Evolutionary conservation across 352 stramenopile genomes (phyloP), one percentile per base, ranked within the genome.

Genomic region (Pythium scleroteichum): DNA sequence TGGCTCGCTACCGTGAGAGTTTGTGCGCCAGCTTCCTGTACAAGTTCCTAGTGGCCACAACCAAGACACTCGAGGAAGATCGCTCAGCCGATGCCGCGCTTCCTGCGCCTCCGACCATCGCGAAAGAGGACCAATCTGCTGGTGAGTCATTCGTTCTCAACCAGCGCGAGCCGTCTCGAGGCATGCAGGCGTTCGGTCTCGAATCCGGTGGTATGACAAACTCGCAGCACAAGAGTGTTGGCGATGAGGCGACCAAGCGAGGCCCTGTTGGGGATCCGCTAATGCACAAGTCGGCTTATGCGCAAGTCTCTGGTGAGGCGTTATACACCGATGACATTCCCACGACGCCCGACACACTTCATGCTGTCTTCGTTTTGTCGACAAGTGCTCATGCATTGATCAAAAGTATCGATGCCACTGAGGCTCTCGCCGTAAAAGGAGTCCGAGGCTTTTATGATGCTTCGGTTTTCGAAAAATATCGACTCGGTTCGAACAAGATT

Each of bases 301-400:
- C 97, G 20, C 95, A 99, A 72, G 96, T 97, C 32, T 97, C 92
- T 0, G 96, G 96, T 6, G 96, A 98, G 66, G 96, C 96, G 0
- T 47, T 88, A n/a, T 99, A 99, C 76, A 88, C 80, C 0, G 96
- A 98, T 62, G 96, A 99, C 63, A 96, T 98, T 39, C 88, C 84
- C 12, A 85, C 87, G 22, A 92, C 90, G 6, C 38, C 73, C 8
- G 84, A 90, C 59, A 92, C 91, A 32, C 76, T 99, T 1, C 92
- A 98, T 41, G 95, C 76, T 8, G 87, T 81, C 4, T 82, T 99
- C n/a, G 90, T 99, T 33, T 61, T 98, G 4, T 95, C 93, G 14
- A 94, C 82, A 0, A 77, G 80, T 56, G 78, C 85, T 0, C 86
- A 96, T 39, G 82, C 73, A 19, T 16, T 82, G 10, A 91, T 99